phyloP scores from a whole-genome alignment of 805 yeast species.

The Torulaspora microellipsoides region DNA sequence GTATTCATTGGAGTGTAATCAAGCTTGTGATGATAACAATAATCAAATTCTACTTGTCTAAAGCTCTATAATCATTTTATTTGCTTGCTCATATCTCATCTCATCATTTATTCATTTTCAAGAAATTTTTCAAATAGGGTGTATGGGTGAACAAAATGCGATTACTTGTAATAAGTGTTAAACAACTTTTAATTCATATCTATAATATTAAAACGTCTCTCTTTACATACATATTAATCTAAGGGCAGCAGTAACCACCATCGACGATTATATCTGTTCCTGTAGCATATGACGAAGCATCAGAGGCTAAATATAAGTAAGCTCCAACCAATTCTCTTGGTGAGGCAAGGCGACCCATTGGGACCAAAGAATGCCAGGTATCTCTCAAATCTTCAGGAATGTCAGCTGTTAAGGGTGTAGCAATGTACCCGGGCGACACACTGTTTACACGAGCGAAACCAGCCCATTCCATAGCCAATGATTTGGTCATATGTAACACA shows the following conservation, averaged over 20 bases:
- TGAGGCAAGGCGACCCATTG: slow-evolving; percentile 70
- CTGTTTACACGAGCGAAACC: slow-evolving; percentile 80
- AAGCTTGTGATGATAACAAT: too few relatives aligned
- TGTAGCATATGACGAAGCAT: slow-evolving; percentile 74
- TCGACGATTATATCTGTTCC: slow-evolving; percentile 75
- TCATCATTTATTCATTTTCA: background rate
- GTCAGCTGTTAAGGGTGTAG: slow-evolving; percentile 58
- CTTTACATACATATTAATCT: background rate
- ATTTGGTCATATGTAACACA: slow-evolving; percentile 66
- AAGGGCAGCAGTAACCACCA: slow-evolving; percentile 49
- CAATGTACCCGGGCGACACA: slow-evolving; percentile 82
- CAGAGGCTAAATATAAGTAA: slow-evolving; percentile 71
- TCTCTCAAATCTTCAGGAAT: slow-evolving; percentile 42
- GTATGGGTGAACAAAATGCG: too few relatives aligned
- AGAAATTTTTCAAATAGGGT: slow-evolving; percentile 6
- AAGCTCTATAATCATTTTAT: too few relatives aligned
- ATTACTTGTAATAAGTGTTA: too few relatives aligned
- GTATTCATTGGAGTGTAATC: too few relatives aligned
- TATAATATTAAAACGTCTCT: too few relatives aligned
- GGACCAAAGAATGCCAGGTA: slow-evolving; percentile 50
- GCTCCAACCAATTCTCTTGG: slow-evolving; percentile 78
- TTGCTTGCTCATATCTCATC: background rate
- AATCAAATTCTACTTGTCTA: too few relatives aligned
- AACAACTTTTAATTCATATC: too few relatives aligned
- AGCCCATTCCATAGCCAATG: slow-evolving; percentile 87